phyloP scores from a whole-genome alignment of 1,139 yeast genomes.

The Scheffersomyces illinoinensis region DNA sequence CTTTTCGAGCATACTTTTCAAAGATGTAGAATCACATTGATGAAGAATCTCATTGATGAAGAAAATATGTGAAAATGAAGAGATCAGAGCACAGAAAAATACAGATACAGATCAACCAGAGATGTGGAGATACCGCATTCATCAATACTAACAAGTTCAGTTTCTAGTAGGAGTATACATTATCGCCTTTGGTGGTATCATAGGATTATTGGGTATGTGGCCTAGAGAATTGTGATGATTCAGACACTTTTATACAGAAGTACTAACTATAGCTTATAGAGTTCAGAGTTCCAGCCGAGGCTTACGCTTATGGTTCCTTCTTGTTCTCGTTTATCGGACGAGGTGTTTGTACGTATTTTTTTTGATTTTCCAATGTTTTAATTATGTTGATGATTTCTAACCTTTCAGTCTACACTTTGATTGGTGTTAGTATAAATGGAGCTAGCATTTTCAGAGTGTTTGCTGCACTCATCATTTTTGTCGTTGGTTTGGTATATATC shows the following conservation, averaged over 20 bases:
- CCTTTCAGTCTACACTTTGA: conserved; percentile 56
- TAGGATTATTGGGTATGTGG: conserved; percentile 54
- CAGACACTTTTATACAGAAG: background rate
- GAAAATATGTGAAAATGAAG: no score
- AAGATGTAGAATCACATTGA: background rate
- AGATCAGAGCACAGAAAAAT: background rate
- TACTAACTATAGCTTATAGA: conserved; percentile 35
- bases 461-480: conserved; percentile 54
- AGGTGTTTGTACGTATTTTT: conserved; percentile 59
- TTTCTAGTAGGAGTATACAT: conserved; percentile 58
- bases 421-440: conserved; percentile 65
- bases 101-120: background rate
- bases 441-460: conserved; percentile 57
- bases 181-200: conserved; percentile 54
- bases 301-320: conserved; percentile 75
- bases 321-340: conserved; percentile 83
- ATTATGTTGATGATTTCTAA: conserved; percentile 14
- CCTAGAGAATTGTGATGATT: background rate
- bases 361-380: background rate
- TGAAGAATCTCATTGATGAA: no score
- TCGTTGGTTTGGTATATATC: conserved; percentile 59
- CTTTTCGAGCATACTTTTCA: no score
- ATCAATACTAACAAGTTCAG: conserved; percentile 20
- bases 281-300: conserved; percentile 65
- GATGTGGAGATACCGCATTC: background rate